These are phyloP conservation scores for Penicillium coffeae DNA, from an alignment of 495 filamentous ascomycete species.

Conservation along the genomic window DNA sequence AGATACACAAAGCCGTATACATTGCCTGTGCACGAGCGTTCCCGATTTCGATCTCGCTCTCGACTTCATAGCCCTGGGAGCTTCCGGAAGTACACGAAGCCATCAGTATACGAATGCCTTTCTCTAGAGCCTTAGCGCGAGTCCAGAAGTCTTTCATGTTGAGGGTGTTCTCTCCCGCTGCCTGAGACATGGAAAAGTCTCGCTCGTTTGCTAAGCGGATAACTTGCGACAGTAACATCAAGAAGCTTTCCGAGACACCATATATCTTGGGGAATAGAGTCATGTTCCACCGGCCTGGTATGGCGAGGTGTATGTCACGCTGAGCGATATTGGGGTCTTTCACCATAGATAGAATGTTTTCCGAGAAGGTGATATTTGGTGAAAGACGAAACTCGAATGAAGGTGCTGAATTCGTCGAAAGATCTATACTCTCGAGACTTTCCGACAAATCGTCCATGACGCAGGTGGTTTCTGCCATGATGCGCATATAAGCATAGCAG, in stretches of 20 bases:
- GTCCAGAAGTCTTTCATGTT: slow-evolving; percentile 16
- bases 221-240: slow-evolving; percentile 22
- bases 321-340: slow-evolving; percentile 17
- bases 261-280: slow-evolving; percentile 20
- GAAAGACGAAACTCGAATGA: slow-evolving; percentile 14
- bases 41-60: not conserved
- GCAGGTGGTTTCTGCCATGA: slow-evolving; percentile 24
- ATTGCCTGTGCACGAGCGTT: slow-evolving; percentile 11
- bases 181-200: slow-evolving; percentile 11
- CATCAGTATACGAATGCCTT: slow-evolving; percentile 11
- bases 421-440: not conserved
- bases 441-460: slow-evolving; percentile 2
- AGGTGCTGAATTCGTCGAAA: not conserved
- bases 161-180: not conserved
- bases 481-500: slow-evolving; percentile 25
- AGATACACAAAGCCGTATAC: slow-evolving; percentile 18
- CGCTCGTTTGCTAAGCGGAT: slow-evolving; percentile 22
- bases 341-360: slow-evolving; percentile 15
- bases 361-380: slow-evolving; percentile 9
- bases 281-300: slow-evolving; percentile 19
- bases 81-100: not conserved
- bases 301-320: slow-evolving; percentile 21
- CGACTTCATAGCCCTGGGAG: not conserved
- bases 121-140: slow-evolving; percentile 19
- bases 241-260: slow-evolving; percentile 18